A percentile compares a stretch with the other conserved stretches of the same genome.
Conservation (phyloP, 2,329 filamentous ascomycete genomes). For the Colletotrichum brevisporum region DNA sequence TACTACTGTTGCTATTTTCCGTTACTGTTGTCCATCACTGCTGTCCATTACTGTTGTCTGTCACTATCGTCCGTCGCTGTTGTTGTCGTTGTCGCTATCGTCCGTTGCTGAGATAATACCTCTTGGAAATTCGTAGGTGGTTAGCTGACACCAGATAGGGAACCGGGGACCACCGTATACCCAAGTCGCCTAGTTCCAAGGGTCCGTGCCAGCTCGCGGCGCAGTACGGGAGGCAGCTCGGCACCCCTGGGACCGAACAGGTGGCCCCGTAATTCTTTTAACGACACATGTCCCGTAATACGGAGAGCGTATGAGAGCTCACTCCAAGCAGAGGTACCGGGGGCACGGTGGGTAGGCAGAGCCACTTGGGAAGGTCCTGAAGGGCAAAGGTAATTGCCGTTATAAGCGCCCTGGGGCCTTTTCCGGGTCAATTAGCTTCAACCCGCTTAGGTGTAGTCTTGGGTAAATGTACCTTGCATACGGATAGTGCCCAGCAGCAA, state of each 20-base stretch:
- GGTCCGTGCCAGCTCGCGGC: not conserved
- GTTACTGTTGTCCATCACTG: too few relatives aligned
- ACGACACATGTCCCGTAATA: slow-evolving; percentile 44
- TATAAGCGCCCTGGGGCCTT: not conserved
- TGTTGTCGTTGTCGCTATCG: too few relatives aligned
- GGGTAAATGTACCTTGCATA: not conserved
- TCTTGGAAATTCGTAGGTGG: too few relatives aligned
- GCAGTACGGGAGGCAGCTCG: slow-evolving; percentile 7
- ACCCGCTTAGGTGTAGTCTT: slow-evolving; percentile 5
- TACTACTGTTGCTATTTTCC: too few relatives aligned
- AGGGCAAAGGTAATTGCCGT: slow-evolving; percentile 31
- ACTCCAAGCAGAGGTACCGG: too few relatives aligned
- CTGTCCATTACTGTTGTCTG: too few relatives aligned
- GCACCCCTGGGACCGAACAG: slow-evolving; percentile 29
- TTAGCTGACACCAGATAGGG: too few relatives aligned
- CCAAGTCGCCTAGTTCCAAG: too few relatives aligned
- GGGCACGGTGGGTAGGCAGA: not conserved
- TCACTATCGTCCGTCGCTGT: too few relatives aligned
- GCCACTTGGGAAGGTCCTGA: slow-evolving; percentile 20
- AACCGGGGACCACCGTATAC: too few relatives aligned
- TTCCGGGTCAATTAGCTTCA: slow-evolving; percentile 22
- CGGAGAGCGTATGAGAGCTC: too few relatives aligned
- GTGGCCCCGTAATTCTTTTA: slow-evolving; percentile 36
- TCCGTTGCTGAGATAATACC: too few relatives aligned
- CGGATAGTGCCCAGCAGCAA: not conserved